Base-by-base conservation (phyloP, 2,329 filamentous ascomycete genomes). In the Apiospora kogelbergensis region DNA sequence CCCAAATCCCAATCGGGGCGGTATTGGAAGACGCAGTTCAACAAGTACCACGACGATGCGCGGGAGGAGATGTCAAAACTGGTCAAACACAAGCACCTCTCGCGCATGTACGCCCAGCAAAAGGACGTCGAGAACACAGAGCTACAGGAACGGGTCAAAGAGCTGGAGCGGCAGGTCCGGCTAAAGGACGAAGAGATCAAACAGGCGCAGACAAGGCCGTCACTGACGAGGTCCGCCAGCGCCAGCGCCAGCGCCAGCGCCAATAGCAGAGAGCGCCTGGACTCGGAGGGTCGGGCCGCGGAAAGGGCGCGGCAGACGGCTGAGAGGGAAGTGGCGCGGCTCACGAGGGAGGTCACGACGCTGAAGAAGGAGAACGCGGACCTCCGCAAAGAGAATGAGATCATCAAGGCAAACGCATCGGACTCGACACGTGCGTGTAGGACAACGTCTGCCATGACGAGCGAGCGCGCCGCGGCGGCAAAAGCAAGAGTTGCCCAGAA, bases 11-110 rank as follows among this genome's bases (percentile, higher is more conserved):
- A 91, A 70, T 94, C 92, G 4, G 92, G 92, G 7, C 89, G 87
- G 74, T 94, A 92, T 79, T 95, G 93, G 93, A 95, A 95, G 80
- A 86, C 88, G 30, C 88, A 94, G 76, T 95, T 92, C 74, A 87
- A 93, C 73, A 87, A 85, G 68, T 95, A 95, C 75, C 89, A 93
- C 65, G 84, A 88, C 60, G 91, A 92, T 71, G 92, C 92, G 71
- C 89, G 89, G 78, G 86, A 84, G 57, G 91, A 95, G 78, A 90
- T 94, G 84, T 90, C 90, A 81, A 93, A 91, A 81, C 84, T 95
- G 76, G 86, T 95, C 76, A 89, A 89, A 76, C 95, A 94, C 83
- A 93, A 94, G 82, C 89, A 93, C 76, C 84, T 93, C 71, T 91
- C 92, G 69, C 95, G 93, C 80, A 91, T 90, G 68, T 95, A 91